A percentile compares a stretch with the other conserved stretches of the same genome.
Conservation (phyloP, 2,329 filamentous ascomycete genomes). For the Emmonsiellopsis sp. region DNA sequence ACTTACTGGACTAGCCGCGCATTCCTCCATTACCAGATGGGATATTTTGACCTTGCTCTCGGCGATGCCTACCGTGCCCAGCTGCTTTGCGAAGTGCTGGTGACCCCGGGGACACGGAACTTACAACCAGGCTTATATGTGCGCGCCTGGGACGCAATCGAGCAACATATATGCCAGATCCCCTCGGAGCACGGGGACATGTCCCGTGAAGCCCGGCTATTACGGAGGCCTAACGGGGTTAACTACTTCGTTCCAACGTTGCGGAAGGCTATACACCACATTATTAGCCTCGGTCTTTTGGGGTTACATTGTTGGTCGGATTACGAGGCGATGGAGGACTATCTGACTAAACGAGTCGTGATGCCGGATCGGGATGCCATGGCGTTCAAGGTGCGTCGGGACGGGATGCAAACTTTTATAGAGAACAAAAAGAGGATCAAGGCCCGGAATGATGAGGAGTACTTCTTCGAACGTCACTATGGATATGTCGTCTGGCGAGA, state of each 20-base stretch:
- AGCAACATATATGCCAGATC: conserved; percentile 21
- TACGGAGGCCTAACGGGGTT: conserved; percentile 19
- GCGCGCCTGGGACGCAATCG: conserved; percentile 23
- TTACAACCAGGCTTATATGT: conserved; percentile 20
- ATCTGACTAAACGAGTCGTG: conserved; percentile 10
- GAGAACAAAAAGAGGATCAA: not conserved
- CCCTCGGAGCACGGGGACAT: not conserved
- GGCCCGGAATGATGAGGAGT: conserved; percentile 9
- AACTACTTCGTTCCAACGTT: conserved; percentile 22
- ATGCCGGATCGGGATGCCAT: conserved; percentile 16
- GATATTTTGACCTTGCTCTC: conserved; percentile 26
- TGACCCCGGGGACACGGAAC: conserved; percentile 14
- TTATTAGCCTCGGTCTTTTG: conserved; percentile 22
- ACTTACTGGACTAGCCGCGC: conserved; percentile 28
- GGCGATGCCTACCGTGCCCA: conserved; percentile 28
- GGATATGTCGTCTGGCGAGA: conserved; percentile 13
- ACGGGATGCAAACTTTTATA: conserved; percentile 6
- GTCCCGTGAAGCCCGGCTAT: conserved; percentile 9
- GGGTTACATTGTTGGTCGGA: conserved; percentile 24
- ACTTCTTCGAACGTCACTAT: conserved; percentile 17
- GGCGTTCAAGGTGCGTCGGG: conserved; percentile 14
- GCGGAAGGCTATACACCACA: conserved; percentile 19
- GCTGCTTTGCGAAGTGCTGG: conserved; percentile 23
- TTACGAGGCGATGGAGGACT: conserved; percentile 14
- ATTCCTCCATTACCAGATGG: conserved; percentile 25